These are phyloP conservation scores for Saprolegnia diclina DNA, from an alignment of 352 stramenopile genomes.

Conservation along the genomic window DNA sequence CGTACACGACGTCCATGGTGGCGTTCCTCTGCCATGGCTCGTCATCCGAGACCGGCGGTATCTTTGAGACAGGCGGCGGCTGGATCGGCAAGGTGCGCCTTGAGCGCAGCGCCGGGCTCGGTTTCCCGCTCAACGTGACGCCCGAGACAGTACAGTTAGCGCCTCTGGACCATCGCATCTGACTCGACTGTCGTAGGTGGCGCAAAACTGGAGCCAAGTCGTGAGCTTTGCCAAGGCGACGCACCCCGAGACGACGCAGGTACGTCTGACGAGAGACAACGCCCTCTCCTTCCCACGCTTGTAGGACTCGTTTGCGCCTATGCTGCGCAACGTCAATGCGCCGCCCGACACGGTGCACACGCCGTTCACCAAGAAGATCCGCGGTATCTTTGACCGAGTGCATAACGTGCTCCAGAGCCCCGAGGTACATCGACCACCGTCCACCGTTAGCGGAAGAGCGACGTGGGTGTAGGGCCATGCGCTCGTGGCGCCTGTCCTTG, in stretches of 20 bases:
- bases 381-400: slow-evolving; percentile 51
- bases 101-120: slow-evolving; percentile 61
- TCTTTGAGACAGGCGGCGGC: slow-evolving; percentile 56
- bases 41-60: slow-evolving; percentile 44
- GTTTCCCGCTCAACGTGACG: slow-evolving; percentile 46
- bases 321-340: slow-evolving; percentile 61
- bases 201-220: slow-evolving; percentile 60
- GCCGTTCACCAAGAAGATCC: slow-evolving; percentile 46
- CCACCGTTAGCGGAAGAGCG: neutral
- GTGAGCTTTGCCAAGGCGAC: slow-evolving; percentile 60
- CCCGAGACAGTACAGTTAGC: slow-evolving; percentile 38
- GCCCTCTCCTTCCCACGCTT: neutral
- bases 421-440: neutral
- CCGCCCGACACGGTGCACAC: slow-evolving; percentile 51
- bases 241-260: slow-evolving; percentile 55
- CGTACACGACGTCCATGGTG: slow-evolving; percentile 58
- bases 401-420: slow-evolving; percentile 37
- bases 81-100: slow-evolving; percentile 62
- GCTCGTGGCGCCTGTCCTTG: neutral
- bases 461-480: neutral
- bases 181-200: slow-evolving; percentile 38
- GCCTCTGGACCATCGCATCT: slow-evolving; percentile 41
- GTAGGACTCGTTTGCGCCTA: slow-evolving; percentile 59
- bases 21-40: slow-evolving; percentile 56
- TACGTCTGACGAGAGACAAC: neutral